Base-by-base conservation (phyloP, 495 filamentous ascomycete genomes). In the Usnea hakonensis region DNA sequence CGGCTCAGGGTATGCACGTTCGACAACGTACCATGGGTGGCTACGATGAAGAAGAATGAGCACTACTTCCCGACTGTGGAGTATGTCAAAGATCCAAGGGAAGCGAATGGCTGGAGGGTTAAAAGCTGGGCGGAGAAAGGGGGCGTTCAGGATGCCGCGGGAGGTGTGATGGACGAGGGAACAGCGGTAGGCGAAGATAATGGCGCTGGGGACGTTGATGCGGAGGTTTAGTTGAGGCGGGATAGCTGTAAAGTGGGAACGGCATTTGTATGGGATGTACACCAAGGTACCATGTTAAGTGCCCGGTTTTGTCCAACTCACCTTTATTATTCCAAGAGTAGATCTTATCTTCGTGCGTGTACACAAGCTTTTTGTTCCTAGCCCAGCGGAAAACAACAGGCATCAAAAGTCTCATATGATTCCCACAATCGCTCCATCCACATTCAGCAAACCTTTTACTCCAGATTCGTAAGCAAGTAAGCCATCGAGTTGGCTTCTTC, bases 31-130 rank as follows among this genome's bases (percentile, higher is more conserved):
- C 93, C 91, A 17, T 99, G 92, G 88, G 90, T 97, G 30, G 89
- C 94, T 23, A 97, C 93, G 32, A 97, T 99, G 86, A 99, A 99
- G 85, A 99, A 99, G 85, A 95, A 95, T 72, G 95, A 99, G 73
- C 94, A 99, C 74, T 99, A 99, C 71, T 95, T 95, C 81, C 90
- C 90, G 14, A 93, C 89, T 63, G 87, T 90, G 71, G 90, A 95
- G 73, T 91, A 90, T 72, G 81, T 88, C 69, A 91, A 92, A 69
- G 88, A 93, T 58, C 65, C 78, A 74, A 67, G 74, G 57, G 61
- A 30, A 75, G 68, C 26, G 71, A 69, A 30, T 74, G 76, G 57
- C 76, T 78, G 65, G 70, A 46, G 60, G 60, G 56, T 70, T 52
- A 57, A 63, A 59, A 55, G 55, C 23, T 62, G 68, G 61, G 59